Percentiles rank a stretch among this genome's conserved stretches.
These are phyloP conservation scores for Epichloe sibirici DNA, from an alignment of 2,329 filamentous ascomycete species.

Conservation along the genomic window DNA sequence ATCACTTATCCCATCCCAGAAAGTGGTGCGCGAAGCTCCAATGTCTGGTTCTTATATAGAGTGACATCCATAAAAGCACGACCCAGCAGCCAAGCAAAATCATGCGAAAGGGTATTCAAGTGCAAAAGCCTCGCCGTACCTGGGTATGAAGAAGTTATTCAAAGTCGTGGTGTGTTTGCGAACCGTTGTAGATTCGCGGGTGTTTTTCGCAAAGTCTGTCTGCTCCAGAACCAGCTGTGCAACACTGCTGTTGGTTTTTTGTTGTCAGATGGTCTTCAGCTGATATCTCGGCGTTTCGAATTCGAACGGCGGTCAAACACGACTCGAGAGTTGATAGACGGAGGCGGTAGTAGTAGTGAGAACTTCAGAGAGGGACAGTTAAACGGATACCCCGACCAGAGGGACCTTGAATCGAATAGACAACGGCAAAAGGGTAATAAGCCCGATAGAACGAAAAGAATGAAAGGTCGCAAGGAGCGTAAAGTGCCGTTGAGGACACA, in stretches of 20 bases:
- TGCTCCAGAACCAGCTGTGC: constrained; percentile 14
- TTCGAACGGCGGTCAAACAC: background rate
- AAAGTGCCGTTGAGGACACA: constrained; percentile 7
- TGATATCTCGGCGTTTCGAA: background rate
- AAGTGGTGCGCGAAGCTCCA: too few relatives aligned
- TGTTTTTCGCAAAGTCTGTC: constrained; percentile 2
- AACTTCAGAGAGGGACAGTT: background rate
- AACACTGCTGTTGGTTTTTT: constrained; percentile 4
- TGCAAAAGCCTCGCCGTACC: background rate
- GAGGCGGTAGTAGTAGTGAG: background rate
- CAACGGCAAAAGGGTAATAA: background rate
- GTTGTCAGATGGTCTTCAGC: background rate
- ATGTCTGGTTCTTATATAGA: too few relatives aligned
- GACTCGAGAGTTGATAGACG: background rate
- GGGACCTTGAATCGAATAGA: background rate
- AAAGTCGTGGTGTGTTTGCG: background rate
- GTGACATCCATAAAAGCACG: too few relatives aligned
- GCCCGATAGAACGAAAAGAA: background rate
- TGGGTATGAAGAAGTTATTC: background rate
- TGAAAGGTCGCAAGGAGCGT: constrained; percentile 4
- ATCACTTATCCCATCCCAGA: too few relatives aligned
- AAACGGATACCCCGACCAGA: constrained; percentile 1
- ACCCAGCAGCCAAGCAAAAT: too few relatives aligned
- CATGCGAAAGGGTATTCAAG: background rate
- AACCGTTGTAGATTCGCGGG: background rate